These are phyloP conservation scores for Bidens hawaiensis DNA, from an alignment of 140 eudicot species.

Conservation along the genomic window DNA sequence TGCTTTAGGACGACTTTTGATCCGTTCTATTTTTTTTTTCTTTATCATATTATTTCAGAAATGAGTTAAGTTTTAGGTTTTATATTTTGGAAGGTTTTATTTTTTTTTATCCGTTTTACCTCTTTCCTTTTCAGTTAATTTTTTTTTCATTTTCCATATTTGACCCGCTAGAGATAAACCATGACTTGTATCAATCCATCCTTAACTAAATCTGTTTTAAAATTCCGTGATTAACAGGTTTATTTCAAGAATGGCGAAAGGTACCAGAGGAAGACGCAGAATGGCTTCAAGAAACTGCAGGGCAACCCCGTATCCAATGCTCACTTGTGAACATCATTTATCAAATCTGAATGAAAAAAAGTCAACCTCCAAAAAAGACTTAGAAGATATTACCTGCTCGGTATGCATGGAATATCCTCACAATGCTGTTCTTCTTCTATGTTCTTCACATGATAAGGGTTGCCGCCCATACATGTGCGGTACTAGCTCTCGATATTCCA, in stretches of 20 bases:
- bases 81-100: slow-evolving; percentile 1
- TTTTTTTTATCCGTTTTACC: neutral
- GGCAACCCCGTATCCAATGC: slow-evolving; percentile 60
- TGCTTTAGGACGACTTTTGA: neutral
- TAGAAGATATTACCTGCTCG: slow-evolving; percentile 84
- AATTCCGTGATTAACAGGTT: slow-evolving; percentile 11
- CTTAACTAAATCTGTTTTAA: neutral
- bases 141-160: neutral
- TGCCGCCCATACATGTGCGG: slow-evolving; percentile 99
- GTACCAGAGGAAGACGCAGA: slow-evolving; percentile 81
- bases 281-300: slow-evolving; percentile 67
- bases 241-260: slow-evolving; percentile 59
- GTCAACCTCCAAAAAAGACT: slow-evolving; percentile 59
- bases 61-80: neutral
- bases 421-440: slow-evolving; percentile 89
- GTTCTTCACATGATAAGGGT: slow-evolving; percentile 89
- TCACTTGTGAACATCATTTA: slow-evolving; percentile 12
- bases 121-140: neutral
- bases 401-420: slow-evolving; percentile 97
- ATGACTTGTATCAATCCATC: neutral
- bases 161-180: neutral
- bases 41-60: no score
- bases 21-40: no score
- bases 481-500: slow-evolving; percentile 82
- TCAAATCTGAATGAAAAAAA: slow-evolving; percentile 25